phyloP scores from a whole-genome alignment of 2,329 filamentous ascomycete species.

The Orbilia brochopaga region DNA sequence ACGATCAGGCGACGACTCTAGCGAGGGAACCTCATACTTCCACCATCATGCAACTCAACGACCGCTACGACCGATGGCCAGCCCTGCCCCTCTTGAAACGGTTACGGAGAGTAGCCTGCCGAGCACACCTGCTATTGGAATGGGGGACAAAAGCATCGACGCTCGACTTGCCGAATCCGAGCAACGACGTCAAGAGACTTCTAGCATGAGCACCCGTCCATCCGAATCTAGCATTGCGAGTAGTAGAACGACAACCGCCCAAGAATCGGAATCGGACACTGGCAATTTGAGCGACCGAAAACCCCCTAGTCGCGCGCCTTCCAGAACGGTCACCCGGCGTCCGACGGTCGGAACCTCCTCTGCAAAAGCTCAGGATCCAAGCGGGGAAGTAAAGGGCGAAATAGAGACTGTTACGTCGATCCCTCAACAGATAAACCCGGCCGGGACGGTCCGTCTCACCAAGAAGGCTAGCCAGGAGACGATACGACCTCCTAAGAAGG shows the following conservation, averaged over 20 bases:
- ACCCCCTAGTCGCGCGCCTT: conserved; percentile 68
- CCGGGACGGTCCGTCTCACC: conserved; percentile 70
- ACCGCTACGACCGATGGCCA: conserved; percentile 58
- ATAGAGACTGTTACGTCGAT: conserved; percentile 94
- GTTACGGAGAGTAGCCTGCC: conserved; percentile 87
- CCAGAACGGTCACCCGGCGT: conserved; percentile 69
- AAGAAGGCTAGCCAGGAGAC: conserved; percentile 93
- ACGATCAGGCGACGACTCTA: conserved; percentile 46
- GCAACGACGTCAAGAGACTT: conserved; percentile 56
- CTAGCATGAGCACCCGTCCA: conserved; percentile 55
- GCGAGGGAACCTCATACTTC: conserved; percentile 50
- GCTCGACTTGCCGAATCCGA: conserved; percentile 57
- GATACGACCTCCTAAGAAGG: conserved; percentile 84
- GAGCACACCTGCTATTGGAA: conserved; percentile 67
- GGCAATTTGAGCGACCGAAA: conserved; percentile 58
- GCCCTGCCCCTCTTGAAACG: conserved; percentile 74
- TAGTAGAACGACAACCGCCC: conserved; percentile 57
- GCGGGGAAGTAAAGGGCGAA: conserved; percentile 90
- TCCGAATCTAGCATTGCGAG: conserved; percentile 58
- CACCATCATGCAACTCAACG: conserved; percentile 29
- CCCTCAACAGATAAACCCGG: conserved; percentile 73
- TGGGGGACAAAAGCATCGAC: conserved; percentile 59
- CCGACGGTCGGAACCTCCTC: conserved; percentile 60
- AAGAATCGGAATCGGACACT: conserved; percentile 60
- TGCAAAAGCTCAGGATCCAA: conserved; percentile 73